Percentiles rank a stretch among this genome's conserved stretches.
These are phyloP conservation scores for Fusarium sambucinum DNA, from an alignment of 2,329 filamentous ascomycete genomes.

Conservation along the genomic window DNA sequence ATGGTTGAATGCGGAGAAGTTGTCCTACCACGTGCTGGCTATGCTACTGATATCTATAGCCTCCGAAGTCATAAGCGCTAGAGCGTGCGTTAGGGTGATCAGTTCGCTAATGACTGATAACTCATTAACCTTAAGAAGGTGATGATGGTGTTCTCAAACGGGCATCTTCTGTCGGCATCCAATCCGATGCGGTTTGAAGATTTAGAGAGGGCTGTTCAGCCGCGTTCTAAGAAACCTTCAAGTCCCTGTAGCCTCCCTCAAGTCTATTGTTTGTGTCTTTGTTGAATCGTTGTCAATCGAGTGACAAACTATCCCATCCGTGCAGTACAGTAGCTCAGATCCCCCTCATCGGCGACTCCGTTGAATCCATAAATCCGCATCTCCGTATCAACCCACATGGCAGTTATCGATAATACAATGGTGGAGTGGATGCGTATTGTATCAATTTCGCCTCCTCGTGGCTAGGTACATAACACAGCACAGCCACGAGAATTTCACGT, in stretches of 20 bases:
- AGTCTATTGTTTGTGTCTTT: neutral
- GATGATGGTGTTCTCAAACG: slow-evolving; percentile 11
- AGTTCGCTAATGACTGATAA: neutral
- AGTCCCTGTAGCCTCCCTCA: neutral
- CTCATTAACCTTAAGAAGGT: slow-evolving; percentile 1
- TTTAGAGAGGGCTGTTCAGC: slow-evolving; percentile 19
- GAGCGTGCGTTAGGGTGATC: neutral
- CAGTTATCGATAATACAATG: slow-evolving; percentile 8
- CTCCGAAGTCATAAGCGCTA: slow-evolving; percentile 35
- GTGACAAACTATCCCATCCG: neutral
- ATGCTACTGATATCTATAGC: slow-evolving; percentile 2
- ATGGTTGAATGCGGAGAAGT: slow-evolving; percentile 28
- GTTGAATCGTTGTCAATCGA: slow-evolving; percentile 20
- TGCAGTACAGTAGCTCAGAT: neutral
- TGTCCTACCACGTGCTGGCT: slow-evolving; percentile 21
- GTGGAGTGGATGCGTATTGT: neutral
- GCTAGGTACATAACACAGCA: slow-evolving; percentile 19
- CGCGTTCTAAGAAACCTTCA: slow-evolving; percentile 2
- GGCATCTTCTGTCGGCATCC: slow-evolving; percentile 14
- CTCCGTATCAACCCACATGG: slow-evolving; percentile 25
- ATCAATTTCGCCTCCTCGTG: slow-evolving; percentile 27
- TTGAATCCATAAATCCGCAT: slow-evolving; percentile 10
- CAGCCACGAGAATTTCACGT: slow-evolving; percentile 39
- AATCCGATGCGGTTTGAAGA: slow-evolving; percentile 1
- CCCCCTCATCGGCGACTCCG: slow-evolving; percentile 27